Conservation (phyloP, 1,139 yeast genomes). For the Nakaseomyces bracarensis region DNA sequence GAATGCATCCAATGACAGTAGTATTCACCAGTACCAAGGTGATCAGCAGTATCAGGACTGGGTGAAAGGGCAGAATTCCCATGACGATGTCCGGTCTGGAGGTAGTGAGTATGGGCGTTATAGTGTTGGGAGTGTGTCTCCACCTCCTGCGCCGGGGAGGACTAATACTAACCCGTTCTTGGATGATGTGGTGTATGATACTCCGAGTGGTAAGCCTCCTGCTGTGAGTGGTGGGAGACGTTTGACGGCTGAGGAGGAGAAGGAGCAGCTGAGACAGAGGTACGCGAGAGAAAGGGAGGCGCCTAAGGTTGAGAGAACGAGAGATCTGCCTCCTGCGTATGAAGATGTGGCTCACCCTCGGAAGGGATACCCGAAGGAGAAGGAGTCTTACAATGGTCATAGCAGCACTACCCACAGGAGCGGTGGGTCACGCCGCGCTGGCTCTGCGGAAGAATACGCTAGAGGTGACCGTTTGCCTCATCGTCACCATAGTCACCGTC, state of each 20-base stretch:
- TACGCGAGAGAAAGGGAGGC: conserved; percentile 18
- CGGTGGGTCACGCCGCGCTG: conserved; percentile 3
- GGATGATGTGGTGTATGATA: conserved; percentile 11
- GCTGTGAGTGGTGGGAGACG: conserved; percentile 14
- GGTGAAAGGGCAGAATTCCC: conserved; percentile 1
- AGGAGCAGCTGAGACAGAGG: conserved; percentile 28
- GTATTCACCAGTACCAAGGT: conserved; percentile 16
- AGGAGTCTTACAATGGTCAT: conserved; percentile 8
- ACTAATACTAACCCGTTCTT: conserved; percentile 26
- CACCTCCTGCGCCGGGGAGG: conserved; percentile 3
- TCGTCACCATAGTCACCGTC: conserved; percentile 7
- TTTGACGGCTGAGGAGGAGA: conserved; percentile 32
- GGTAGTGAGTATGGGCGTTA: conserved; percentile 3
- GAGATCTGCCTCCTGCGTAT: conserved; percentile 47
- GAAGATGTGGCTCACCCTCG: conserved; percentile 53
- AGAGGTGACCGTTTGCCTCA: conserved; percentile 3
- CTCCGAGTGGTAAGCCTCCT: neutral
- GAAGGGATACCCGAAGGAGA: conserved; percentile 20
- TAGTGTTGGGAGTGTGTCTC: conserved; percentile 6
- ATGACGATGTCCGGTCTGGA: neutral
- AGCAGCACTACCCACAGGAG: neutral
- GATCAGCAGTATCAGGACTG: conserved; percentile 13
- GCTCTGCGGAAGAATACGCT: conserved; percentile 1
- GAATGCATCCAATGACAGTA: conserved; percentile 26
- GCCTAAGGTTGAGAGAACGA: conserved; percentile 7